phyloP scores from a whole-genome alignment of 352 stramenopile genomes.

The Stramenopiles sp. region DNA sequence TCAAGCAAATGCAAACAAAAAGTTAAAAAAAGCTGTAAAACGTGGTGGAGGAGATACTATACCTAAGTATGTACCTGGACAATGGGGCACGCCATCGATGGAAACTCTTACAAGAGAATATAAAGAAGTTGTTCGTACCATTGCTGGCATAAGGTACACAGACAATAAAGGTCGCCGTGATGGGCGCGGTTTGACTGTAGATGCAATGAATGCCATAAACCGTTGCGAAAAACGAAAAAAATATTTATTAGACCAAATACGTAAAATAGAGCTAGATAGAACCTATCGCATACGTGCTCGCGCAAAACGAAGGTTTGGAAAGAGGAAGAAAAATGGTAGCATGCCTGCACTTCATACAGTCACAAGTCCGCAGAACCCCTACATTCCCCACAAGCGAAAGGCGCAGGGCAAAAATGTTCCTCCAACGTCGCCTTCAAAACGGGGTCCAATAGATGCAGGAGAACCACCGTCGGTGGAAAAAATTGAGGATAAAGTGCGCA shows the following conservation, averaged over 20 bases:
- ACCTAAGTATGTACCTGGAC: background rate
- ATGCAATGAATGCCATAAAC: background rate
- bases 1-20: background rate
- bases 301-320: background rate
- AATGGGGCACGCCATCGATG: background rate
- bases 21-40: background rate
- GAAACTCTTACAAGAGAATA: background rate
- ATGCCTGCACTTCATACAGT: background rate
- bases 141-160: background rate
- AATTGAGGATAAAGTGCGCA: background rate
- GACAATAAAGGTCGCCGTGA: background rate
- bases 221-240: background rate
- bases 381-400: conserved; percentile 2
- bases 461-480: background rate
- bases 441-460: background rate
- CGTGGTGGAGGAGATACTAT: background rate
- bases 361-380: background rate
- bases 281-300: background rate
- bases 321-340: background rate
- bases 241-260: background rate
- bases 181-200: background rate
- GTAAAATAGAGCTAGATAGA: background rate
- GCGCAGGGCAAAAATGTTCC: background rate
- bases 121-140: background rate
- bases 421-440: background rate